Percentiles rank a stretch among this genome's conserved stretches.
These are phyloP conservation scores for Spencermartinsiella ligniputridi DNA, from an alignment of 1,139 yeast genomes.

Conservation along the genomic window DNA sequence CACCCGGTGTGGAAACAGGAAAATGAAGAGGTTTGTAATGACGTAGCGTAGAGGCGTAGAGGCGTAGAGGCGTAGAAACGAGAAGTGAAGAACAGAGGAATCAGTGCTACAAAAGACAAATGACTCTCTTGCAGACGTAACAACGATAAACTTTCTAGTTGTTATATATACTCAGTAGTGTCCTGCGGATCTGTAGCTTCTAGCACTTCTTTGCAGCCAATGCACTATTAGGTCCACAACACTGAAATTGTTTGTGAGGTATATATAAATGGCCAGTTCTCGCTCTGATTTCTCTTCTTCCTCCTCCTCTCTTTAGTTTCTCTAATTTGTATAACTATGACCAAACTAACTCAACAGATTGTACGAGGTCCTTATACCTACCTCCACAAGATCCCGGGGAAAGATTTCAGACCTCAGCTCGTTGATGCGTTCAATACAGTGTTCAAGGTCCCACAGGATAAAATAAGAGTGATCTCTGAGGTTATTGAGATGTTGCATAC, in stretches of 20 bases:
- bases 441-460: conserved; percentile 38
- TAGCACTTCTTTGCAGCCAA: too few relatives aligned
- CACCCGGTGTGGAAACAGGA: conserved; percentile 17
- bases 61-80: too few relatives aligned
- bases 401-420: conserved; percentile 48
- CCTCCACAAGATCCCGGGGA: conserved; percentile 49
- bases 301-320: neutral
- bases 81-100: too few relatives aligned
- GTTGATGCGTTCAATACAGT: conserved; percentile 49
- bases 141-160: too few relatives aligned
- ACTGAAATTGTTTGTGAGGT: too few relatives aligned
- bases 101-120: too few relatives aligned
- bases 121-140: too few relatives aligned
- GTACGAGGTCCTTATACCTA: conserved; percentile 52
- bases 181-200: too few relatives aligned
- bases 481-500: conserved; percentile 58
- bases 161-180: too few relatives aligned
- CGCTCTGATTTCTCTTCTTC: neutral
- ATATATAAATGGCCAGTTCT: too few relatives aligned
- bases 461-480: conserved; percentile 37
- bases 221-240: too few relatives aligned
- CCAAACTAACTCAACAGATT: conserved; percentile 18
- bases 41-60: too few relatives aligned
- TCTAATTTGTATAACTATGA: neutral
- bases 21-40: conserved; percentile 14